Evolutionary conservation across 257 asterid genomes (phyloP), one percentile per base, ranked within the genome.

Genomic region (Fraxinus americana): DNA sequence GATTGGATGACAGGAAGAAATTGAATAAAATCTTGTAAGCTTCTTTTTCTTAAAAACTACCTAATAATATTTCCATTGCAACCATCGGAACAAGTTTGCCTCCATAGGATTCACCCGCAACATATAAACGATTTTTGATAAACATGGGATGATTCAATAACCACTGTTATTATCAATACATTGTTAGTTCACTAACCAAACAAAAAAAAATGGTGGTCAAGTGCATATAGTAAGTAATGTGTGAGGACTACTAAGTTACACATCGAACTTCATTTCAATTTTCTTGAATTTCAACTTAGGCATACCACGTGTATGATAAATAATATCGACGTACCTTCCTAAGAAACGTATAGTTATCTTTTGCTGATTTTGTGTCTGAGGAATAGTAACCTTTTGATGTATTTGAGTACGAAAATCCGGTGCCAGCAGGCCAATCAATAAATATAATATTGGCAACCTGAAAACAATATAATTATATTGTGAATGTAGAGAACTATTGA

Each of bases 21-120:
- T 25, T 3, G 14, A 11, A 32, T 36, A 30, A 4, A 23, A 41
- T 9, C 71, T 25, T 39, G 19, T 12, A 12, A 12, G 19, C 3
- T 13, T 45, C 17, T 45, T 45, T 13, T n/a, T 4, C 67, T 1
- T 25, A 32, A 3, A 73, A 4, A 39, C 48, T 27, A 86, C 94
- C 96, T 84, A 81, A 9, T n/a, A 82, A 76, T 77, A 91, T 87
- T 67, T 78, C 84, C 2, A 71, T 75, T n/a, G 83, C 88, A 25
- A 89, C 75, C 83, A 87, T 71, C 4, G 92, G 89, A 32, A 66
- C 80, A 34, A 84, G 71, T 45, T 79, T 83, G 78, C 89, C 92
- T 23, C 85, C 91, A 21, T 91, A 88, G 23, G 96, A 91, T 66
- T 86, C 92, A 8, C 94, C 91, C 5, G 77, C 87, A 76, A 91